These are phyloP conservation scores for Knufia fluminis DNA, from an alignment of 2,329 filamentous ascomycete species.

Conservation along the genomic window DNA sequence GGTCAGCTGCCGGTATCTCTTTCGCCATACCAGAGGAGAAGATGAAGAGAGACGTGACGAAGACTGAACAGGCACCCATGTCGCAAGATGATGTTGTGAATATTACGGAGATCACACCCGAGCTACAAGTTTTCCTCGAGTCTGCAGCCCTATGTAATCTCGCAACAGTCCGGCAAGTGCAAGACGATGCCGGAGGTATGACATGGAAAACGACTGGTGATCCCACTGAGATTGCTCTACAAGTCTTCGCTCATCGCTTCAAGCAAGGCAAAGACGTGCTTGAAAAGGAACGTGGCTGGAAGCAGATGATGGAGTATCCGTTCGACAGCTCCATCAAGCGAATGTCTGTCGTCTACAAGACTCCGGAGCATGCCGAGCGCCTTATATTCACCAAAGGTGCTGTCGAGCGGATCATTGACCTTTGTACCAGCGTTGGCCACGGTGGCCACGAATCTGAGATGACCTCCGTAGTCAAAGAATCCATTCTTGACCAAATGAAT, in stretches of 20 bases:
- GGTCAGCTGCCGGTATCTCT: conserved; percentile 51
- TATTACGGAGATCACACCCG: conserved; percentile 34
- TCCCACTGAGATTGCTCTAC: conserved; percentile 58
- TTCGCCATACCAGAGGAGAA: conserved; percentile 53
- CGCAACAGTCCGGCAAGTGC: conserved; percentile 40
- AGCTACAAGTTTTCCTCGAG: conserved; percentile 43
- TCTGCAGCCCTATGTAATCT: conserved; percentile 49
- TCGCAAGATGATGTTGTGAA: conserved; percentile 7
- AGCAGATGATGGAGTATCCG: conserved; percentile 51
- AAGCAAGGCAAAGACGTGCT: conserved; percentile 39
- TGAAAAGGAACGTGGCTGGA: conserved; percentile 36
- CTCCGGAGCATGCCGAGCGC: conserved; percentile 23
- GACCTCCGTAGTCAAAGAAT: conserved; percentile 32
- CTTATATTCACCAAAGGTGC: conserved; percentile 53
- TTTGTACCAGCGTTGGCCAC: conserved; percentile 41
- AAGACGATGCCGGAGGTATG: conserved; percentile 26
- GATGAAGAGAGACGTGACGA: conserved; percentile 23
- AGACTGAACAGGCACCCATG: conserved; percentile 16
- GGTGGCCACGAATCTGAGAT: conserved; percentile 33
- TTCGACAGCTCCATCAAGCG: conserved; percentile 58
- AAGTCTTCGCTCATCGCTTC: conserved; percentile 57
- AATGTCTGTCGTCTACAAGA: conserved; percentile 54
- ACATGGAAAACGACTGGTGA: conserved; percentile 53
- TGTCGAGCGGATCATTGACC: conserved; percentile 51
- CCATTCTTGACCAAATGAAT: conserved; percentile 48